Evolutionary conservation across 345 rosid species (phyloP).

Genomic region (Salix caprea): DNA sequence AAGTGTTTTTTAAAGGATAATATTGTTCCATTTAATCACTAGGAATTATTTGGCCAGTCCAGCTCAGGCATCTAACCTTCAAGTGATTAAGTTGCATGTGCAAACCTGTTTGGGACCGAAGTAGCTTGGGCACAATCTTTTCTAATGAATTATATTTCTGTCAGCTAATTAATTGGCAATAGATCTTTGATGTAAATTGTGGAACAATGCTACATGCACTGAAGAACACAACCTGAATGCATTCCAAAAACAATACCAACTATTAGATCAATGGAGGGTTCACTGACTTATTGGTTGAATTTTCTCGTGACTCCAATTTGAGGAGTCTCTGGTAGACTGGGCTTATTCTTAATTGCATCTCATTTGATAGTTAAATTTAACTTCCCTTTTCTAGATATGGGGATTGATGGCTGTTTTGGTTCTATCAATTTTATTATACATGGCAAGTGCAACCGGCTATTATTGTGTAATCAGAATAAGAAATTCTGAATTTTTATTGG

Average conservation of each 20-base stretch:
- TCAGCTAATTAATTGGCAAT: neutral
- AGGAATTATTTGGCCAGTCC: neutral
- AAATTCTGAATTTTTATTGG: no score
- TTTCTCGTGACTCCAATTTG: neutral
- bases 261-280: neutral
- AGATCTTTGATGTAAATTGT: neutral
- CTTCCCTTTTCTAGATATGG: neutral
- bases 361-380: neutral
- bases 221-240: neutral
- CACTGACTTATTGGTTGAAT: neutral
- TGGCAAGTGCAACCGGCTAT: neutral
- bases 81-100: neutral
- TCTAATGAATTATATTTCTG: neutral
- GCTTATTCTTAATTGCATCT: neutral
- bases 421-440: neutral
- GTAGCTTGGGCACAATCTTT: neutral
- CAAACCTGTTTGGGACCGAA: neutral
- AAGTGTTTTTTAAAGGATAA: neutral
- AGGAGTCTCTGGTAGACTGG: neutral
- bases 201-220: neutral
- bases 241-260: no score
- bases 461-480: neutral
- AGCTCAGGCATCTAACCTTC: neutral
- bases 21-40: neutral
- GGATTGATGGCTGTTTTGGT: neutral